Evolutionary conservation across 2,329 filamentous ascomycete species (phyloP), one percentile per base, ranked within the genome.

Genomic region (Cyphellophora europaea): DNA sequence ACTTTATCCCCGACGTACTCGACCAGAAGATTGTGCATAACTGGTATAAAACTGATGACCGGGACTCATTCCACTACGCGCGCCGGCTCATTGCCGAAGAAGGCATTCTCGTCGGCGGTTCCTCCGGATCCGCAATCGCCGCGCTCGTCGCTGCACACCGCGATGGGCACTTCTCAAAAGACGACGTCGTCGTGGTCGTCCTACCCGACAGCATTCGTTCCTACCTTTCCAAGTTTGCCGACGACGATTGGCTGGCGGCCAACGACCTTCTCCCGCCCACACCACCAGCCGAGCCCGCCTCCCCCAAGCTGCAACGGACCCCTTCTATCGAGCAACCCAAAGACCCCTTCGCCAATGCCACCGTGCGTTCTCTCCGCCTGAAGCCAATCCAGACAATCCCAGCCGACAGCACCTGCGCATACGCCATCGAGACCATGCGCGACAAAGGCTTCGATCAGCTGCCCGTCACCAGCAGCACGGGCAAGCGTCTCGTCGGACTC

Each of bases 41-140:
- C 55, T 98, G 91, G 91, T 96, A 95, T 68, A 98, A 98, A 75
- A 98, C 91, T 3, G 84, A 89, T 42, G 91, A 98, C 55, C 74
- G 76, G 42, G 83, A 94, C 56, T 88, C 88, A 2, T 98, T 98
- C 64, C 71, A 78, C 56, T 88, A 85, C 53, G 85, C 91, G n/a
- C 74, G 93, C 33, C 72, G 88, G 28, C 66, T 98, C 35, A 98
- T 98, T 50, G 73, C 86, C 11, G 91, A 98, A 58, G 91, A 98
- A 62, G 91, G 91, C 33, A 71, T 98, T 11, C 72, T 98, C 6
- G 87, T 93, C 13, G 91, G 91, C 50, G 91, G 91, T 28, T 93
- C 85, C 57, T 93, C 86, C 51, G 91, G 91, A 40, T 93, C 86
- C 48, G 89, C 91, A 27, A 82, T 96, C 66, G 79, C 82, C 5